Evolutionary conservation across 2,329 filamentous ascomycete genomes (phyloP), one percentile per base, ranked within the genome.

Genomic region (Cercospora zeae-maydis): DNA sequence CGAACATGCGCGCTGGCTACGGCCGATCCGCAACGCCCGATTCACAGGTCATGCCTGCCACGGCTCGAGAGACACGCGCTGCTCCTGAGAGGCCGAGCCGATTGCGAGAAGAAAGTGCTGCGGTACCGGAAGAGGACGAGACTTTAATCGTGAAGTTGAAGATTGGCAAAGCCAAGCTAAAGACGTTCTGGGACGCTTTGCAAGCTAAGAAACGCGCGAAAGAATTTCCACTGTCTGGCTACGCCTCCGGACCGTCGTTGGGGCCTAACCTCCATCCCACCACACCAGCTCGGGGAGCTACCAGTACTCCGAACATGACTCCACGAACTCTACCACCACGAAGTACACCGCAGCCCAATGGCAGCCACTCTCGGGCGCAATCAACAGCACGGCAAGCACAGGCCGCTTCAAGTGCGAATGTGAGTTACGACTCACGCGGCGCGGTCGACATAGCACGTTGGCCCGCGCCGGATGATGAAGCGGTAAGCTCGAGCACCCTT

Each of bases 11-110:
- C 66, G 88, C 88, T 36, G 89, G 91, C 67, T 75, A 73, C 47
- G 81, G 80, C n/a, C 88, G 95, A 64, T 97, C 93, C 33, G 91
- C 93, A 74, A 98, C 95, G 0, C 95, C 95, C 2, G 95, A 98
- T 75, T 81, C 88, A 9, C 84, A 82, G 49, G 66, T 73, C 14
- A 49, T 78, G 81, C 59, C 80, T 83, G 68, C 88, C 88, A 69
- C 87, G 87, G 86, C 90, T 70, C 56, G 55, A 49, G 92, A 96
- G 75, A 85, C 89, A 1, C 82, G 92, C 70, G 27, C 42, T 30
- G 86, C 84, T 7, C 88, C 88, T 5, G 82, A 80, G 7, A 80
- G 86, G 67, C 80, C 84, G 68, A 76, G 80, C 63, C 66, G 90
- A 66, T 85, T 86, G 47, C 85, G 91, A 54, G 93, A 97, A 73